These are phyloP conservation scores for Lichenothelia convexa DNA, from an alignment of 495 filamentous ascomycete species.

Conservation along the genomic window DNA sequence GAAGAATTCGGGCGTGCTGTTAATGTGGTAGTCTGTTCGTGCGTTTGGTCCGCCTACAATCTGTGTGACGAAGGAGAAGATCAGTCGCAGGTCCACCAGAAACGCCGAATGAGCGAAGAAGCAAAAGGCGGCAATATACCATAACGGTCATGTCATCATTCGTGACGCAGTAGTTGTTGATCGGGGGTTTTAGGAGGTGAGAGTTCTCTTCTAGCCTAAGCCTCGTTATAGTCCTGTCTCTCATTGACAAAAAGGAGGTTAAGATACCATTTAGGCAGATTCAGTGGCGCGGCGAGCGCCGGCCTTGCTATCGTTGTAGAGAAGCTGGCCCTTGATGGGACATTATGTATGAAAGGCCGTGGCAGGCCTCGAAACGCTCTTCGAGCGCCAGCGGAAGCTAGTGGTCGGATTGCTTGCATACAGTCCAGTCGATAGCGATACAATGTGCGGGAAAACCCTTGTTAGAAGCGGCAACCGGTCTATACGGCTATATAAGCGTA, in stretches of 20 bases:
- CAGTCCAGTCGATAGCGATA: too few species aligned
- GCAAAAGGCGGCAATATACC: too few species aligned
- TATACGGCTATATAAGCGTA: too few species aligned
- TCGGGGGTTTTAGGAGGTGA: slow-evolving; percentile 81
- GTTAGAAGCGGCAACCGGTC: too few species aligned
- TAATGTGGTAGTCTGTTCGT: slow-evolving; percentile 96
- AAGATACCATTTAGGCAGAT: slow-evolving; percentile 67
- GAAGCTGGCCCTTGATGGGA: neutral
- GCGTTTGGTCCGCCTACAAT: slow-evolving; percentile 95
- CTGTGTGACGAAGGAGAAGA: too few species aligned
- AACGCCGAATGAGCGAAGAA: too few species aligned
- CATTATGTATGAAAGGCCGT: neutral
- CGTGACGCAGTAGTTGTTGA: slow-evolving; percentile 96
- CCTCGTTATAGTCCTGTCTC: neutral
- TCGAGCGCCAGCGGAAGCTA: neutral
- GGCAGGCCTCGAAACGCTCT: neutral
- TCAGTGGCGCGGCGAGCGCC: slow-evolving; percentile 37
- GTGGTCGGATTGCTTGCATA: neutral
- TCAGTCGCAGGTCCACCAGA: too few species aligned
- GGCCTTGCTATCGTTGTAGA: slow-evolving; percentile 3
- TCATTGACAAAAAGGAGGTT: too few species aligned
- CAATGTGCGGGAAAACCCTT: too few species aligned
- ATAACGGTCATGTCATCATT: slow-evolving; percentile 64
- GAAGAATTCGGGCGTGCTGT: slow-evolving; percentile 91
- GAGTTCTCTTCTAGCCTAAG: slow-evolving; percentile 78